Evolutionary conservation across 2,329 filamentous ascomycete genomes (phyloP), one percentile per base, ranked within the genome.

Genomic region (Penicillium sp.): DNA sequence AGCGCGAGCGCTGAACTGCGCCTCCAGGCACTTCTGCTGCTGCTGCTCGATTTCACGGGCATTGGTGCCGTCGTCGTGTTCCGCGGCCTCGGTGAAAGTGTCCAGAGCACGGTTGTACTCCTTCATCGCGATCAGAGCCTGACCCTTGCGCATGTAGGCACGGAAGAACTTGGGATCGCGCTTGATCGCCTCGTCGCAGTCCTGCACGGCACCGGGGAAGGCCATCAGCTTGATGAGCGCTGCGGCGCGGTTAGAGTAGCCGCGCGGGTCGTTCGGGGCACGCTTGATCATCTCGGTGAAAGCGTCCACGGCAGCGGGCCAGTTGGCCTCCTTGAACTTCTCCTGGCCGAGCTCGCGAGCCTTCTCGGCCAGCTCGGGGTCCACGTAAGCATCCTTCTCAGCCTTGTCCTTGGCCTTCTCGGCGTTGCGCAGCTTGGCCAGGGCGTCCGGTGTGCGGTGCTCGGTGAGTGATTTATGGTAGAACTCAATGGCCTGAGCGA

Each of bases 281-380:
- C 93, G 89, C 80, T 96, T 96, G 71, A 86, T 86, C 90, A 97
- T 96, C 75, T 98, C 93, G 1, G 78, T 82, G 76, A 98, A 98
- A 0, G 91, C 89, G 36, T 89, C 89, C 23, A 98, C 90, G 8
- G 93, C 93, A 43, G 81, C 93, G 9, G 93, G 91, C 87, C 90
- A 97, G 72, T 98, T 90, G 26, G 81, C 85, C 62, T 89, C 89
- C 78, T 97, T 97, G 80, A 98, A 98, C 73, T 94, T 95, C 70
- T 87, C 82, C 73, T 96, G 96, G 36, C 93, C 93, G 49, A 94
- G 83, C 69, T 95, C 88, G 58, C 93, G 89, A 11, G 93, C 90
- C 76, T 95, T 87, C 65, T 98, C 93, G 18, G 93, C 93, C 76
- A 96, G 91, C 60, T 76, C 85, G 0, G 93, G 88, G 72, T 93